phyloP scores from a whole-genome alignment of 140 eudicot species.

The Erigeron philadelphicus region DNA sequence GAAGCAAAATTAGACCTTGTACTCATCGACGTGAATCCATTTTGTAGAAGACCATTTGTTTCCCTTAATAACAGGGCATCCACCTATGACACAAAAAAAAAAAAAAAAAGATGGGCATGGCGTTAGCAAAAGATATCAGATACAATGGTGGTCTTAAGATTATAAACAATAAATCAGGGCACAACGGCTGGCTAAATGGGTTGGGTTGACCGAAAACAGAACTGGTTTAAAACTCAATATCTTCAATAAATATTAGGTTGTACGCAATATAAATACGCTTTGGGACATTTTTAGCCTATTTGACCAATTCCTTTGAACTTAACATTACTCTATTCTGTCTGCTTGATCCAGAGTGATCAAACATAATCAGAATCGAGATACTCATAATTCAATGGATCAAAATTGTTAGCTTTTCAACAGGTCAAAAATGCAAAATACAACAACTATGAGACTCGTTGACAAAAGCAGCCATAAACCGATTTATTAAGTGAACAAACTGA shows the following conservation, averaged over 20 bases:
- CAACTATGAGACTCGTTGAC: not conserved
- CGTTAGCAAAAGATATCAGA: not conserved
- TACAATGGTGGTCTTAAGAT: not conserved
- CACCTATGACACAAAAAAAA: conserved; percentile 42
- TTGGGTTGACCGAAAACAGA: not conserved
- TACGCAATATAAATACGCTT: not conserved
- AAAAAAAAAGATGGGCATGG: conserved; percentile 1
- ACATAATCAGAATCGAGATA: not conserved
- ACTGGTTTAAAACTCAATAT: not conserved
- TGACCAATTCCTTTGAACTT: not conserved
- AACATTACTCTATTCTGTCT: not conserved
- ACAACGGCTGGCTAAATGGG: not conserved
- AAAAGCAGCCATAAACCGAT: not conserved
- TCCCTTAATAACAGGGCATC: conserved; percentile 84
- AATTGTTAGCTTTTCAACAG: not conserved
- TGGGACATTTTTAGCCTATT: not conserved
- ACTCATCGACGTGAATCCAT: conserved; percentile 83
- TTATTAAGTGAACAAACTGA: not conserved
- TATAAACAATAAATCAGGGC: not conserved
- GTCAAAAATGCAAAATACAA: not conserved
- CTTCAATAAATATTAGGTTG: not conserved
- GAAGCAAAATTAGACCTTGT: conserved; percentile 27
- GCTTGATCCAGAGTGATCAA: not conserved
- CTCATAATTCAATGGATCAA: not conserved
- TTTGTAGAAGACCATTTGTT: conserved; percentile 88